Percentiles rank a stretch among this genome's conserved stretches.
phyloP scores from a whole-genome alignment of 2,329 filamentous ascomycete genomes.

The Aspergillus tubingensis region DNA sequence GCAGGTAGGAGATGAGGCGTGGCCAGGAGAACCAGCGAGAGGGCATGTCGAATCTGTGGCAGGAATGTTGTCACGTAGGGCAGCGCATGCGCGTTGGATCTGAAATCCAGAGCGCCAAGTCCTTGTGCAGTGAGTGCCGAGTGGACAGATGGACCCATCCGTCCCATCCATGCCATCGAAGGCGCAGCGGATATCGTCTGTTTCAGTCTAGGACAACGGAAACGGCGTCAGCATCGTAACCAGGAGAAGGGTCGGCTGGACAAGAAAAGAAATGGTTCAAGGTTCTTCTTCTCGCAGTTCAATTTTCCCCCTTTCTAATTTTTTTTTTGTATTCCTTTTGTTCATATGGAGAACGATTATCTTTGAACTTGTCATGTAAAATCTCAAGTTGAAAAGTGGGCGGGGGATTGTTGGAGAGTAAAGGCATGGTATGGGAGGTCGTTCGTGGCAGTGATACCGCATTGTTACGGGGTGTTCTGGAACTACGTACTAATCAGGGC shows the following conservation, averaged over 20 bases:
- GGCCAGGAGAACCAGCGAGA: not conserved
- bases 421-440: not conserved
- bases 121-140: conserved; percentile 4
- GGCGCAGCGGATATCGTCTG: conserved; percentile 9
- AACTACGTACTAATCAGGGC: not conserved
- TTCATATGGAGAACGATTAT: too few species aligned
- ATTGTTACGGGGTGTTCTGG: conserved; percentile 13
- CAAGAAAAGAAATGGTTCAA: not conserved
- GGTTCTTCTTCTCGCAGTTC: too few species aligned
- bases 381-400: not conserved
- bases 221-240: conserved; percentile 1
- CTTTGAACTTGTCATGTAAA: not conserved
- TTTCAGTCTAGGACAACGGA: conserved; percentile 1
- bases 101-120: conserved; percentile 21
- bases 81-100: conserved; percentile 24
- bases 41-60: conserved; percentile 19
- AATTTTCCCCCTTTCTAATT: too few species aligned
- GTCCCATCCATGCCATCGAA: conserved; percentile 13
- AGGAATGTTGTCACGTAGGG: conserved; percentile 28
- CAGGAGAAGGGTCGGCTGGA: not conserved
- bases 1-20: not conserved
- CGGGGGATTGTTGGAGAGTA: not conserved
- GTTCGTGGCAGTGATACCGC: conserved; percentile 11
- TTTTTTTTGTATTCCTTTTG: too few species aligned
- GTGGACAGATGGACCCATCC: conserved; percentile 9